Base-by-base conservation (phyloP, 192 early-diverging fungal species). In the Backusella macrospora region DNA sequence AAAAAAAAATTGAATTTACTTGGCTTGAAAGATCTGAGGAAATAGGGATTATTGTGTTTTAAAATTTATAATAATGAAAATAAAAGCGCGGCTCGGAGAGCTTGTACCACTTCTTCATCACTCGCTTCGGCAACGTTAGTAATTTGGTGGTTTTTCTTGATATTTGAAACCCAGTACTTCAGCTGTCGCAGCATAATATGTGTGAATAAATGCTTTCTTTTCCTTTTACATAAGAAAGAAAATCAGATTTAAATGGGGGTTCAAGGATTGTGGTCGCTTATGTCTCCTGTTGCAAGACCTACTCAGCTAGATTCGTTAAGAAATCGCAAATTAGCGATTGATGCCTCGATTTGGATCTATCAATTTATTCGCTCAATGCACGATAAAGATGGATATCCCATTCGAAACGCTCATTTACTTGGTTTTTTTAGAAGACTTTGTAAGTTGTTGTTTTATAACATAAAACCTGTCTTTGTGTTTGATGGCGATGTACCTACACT, bases 291-390 rank as follows among this genome's bases (percentile, higher is more conserved):
- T 12, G 90, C 90, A 34, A 85, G 93, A 65, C 93, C 92, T 16
- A 86, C 92, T 47, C 84, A 90, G 34, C 80, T 99, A 26, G 98
- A 99, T 16, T 83, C 89, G 16, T 80, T 99, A 37, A 75, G 83
- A 6, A 88, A 92, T 72, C 91, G 90, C 73, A 80, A 84, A 29
- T 79, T 99, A 64, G 96, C 96, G 4, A 87, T 99, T 26, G 97
- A 98, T 83, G 98, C 96, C 16, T 93, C 90, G 65, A 99, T 99
- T 63, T 99, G 98, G 98, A 86, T 99, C 38, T 90, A 99, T 78
- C 98, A 99, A 86, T 97, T 99, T 72, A 72, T 98, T 42, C 95
- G 94, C 72, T 96, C 96, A 5, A 95, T 99, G 91, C 89, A 91
- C 29, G 96, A 97, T 81, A 86, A 86, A 37, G 90, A 96, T 26